These are phyloP conservation scores for Astrephomene gubernaculifera DNA, from an alignment of 139 green algal genomes.

Conservation along the genomic window DNA sequence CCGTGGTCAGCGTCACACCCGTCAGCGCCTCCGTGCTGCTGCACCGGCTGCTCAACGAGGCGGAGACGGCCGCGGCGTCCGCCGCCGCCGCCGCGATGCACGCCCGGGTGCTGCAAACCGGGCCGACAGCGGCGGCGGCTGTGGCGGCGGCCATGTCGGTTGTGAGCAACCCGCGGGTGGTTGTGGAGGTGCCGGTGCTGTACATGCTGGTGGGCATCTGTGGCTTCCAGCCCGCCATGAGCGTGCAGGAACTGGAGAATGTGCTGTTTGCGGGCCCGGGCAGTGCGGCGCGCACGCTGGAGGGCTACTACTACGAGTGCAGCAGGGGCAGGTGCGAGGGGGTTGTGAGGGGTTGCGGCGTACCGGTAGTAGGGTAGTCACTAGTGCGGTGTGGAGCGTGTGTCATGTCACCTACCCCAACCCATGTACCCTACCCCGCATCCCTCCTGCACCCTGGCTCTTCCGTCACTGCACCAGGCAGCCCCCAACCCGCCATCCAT, in stretches of 20 bases:
- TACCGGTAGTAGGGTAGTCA: too few relatives aligned
- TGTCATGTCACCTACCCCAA: too few relatives aligned
- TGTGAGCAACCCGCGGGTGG: background rate
- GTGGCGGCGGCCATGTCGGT: background rate
- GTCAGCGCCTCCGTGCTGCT: too few relatives aligned
- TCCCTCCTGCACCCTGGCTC: too few relatives aligned
- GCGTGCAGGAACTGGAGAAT: constrained; percentile 36
- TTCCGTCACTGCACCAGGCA: too few relatives aligned
- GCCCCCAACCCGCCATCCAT: too few relatives aligned
- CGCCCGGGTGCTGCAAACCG: background rate
- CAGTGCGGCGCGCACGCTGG: constrained; percentile 12
- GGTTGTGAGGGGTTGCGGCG: background rate
- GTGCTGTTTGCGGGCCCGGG: constrained; percentile 46
- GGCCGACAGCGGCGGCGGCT: background rate
- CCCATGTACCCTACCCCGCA: too few relatives aligned
- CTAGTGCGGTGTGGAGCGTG: too few relatives aligned
- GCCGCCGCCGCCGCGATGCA: background rate
- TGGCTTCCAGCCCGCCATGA: background rate
- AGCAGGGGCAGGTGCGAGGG: constrained; percentile 28
- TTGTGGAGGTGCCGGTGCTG: constrained; percentile 27
- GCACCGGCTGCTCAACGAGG: background rate
- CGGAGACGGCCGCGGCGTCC: background rate
- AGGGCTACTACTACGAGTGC: constrained; percentile 56
- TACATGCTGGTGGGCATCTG: constrained; percentile 35
- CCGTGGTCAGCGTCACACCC: background rate